phyloP scores from a whole-genome alignment of 2,329 filamentous ascomycete genomes.

The Fusarium hainanense region DNA sequence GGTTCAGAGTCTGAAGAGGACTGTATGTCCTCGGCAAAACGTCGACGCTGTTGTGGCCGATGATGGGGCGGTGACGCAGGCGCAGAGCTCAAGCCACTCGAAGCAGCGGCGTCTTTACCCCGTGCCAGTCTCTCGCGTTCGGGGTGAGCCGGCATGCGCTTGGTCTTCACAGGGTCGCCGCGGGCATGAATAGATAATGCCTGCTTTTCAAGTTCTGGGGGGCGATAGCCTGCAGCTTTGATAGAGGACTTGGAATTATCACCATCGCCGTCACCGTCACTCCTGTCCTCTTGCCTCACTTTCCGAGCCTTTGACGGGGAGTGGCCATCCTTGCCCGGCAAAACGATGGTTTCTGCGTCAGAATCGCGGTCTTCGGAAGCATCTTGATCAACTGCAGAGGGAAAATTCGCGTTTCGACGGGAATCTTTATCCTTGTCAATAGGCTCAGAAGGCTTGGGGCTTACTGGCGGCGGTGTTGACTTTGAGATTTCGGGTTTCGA shows the following conservation, averaged over 20 bases:
- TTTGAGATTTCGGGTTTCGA: constrained; percentile 38
- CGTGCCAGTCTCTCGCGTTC: constrained; percentile 57
- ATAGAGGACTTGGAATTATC: constrained; percentile 48
- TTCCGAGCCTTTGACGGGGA: constrained; percentile 73
- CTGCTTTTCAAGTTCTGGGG: constrained; percentile 52
- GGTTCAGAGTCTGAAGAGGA: constrained; percentile 67
- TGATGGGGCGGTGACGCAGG: constrained; percentile 64
- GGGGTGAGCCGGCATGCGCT: constrained; percentile 54
- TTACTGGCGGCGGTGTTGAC: constrained; percentile 43
- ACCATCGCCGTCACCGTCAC: constrained; percentile 61
- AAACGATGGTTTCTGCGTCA: constrained; percentile 77
- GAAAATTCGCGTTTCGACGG: constrained; percentile 49
- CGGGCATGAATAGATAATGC: constrained; percentile 50
- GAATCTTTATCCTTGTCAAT: constrained; percentile 42
- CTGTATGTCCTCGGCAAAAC: constrained; percentile 53
- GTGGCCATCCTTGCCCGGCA: constrained; percentile 72
- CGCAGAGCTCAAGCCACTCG: constrained; percentile 68
- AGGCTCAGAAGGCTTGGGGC: constrained; percentile 37
- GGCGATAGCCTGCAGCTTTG: constrained; percentile 44
- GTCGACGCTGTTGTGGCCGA: constrained; percentile 48
- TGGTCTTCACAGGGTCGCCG: constrained; percentile 59
- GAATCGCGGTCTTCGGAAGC: constrained; percentile 69
- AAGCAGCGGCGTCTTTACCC: constrained; percentile 59
- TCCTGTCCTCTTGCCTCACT: constrained; percentile 72
- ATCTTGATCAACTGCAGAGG: constrained; percentile 49